These are phyloP conservation scores for Lathyrus oleraceus DNA, from an alignment of 306 rosid genomes.

Conservation along the genomic window DNA sequence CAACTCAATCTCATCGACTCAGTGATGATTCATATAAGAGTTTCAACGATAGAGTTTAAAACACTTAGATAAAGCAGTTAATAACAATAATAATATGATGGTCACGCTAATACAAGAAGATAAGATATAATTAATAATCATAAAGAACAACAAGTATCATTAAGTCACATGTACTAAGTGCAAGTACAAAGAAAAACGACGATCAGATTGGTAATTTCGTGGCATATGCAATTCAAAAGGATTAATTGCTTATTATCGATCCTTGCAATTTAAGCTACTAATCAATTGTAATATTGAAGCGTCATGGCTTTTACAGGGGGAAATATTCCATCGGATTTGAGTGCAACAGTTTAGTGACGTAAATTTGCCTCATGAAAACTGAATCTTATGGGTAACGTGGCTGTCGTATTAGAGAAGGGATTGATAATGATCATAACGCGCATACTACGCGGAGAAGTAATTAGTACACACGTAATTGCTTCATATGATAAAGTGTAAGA, in stretches of 20 bases:
- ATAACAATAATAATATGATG: too few species aligned
- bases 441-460: slow-evolving; percentile 35
- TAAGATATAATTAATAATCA: too few species aligned
- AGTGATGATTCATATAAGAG: too few species aligned
- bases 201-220: neutral
- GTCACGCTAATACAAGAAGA: too few species aligned
- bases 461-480: slow-evolving; percentile 4
- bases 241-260: neutral
- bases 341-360: slow-evolving; percentile 5
- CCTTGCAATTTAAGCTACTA: neutral
- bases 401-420: slow-evolving; percentile 18
- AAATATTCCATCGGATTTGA: slow-evolving; percentile 3
- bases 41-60: too few species aligned
- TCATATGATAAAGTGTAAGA: neutral
- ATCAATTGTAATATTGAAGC: neutral
- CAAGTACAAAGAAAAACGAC: neutral
- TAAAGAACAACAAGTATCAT: too few species aligned
- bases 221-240: neutral
- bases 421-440: slow-evolving; percentile 31
- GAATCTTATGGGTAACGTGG: slow-evolving; percentile 8
- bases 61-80: too few species aligned
- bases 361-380: neutral
- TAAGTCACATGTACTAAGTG: neutral
- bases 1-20: too few species aligned
- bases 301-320: neutral